Percentiles rank a stretch among this genome's conserved stretches.
Evolutionary conservation across 1,284 basidiomycete species (phyloP).

Genomic region (Leccinum subspadiceum): DNA sequence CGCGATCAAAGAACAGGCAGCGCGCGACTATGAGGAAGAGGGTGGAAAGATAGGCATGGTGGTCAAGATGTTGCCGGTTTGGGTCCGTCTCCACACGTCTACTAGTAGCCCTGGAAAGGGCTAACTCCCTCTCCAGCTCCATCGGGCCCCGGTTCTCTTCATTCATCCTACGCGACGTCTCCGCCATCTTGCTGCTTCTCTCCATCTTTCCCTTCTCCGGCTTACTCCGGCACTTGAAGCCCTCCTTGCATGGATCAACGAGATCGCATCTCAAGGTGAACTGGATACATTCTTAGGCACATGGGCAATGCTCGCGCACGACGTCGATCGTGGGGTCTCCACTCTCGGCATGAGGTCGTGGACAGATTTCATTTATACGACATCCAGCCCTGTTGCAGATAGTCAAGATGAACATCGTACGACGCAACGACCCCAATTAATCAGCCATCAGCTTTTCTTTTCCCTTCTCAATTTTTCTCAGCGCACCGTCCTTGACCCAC

Average conservation of each 20-base stretch:
- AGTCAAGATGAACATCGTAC: constrained; percentile 16
- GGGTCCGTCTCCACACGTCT: constrained; percentile 59
- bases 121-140: constrained; percentile 51
- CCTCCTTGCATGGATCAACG: constrained; percentile 59
- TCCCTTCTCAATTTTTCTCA: constrained; percentile 51
- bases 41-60: constrained; percentile 46
- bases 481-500: constrained; percentile 64
- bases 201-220: constrained; percentile 70
- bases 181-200: constrained; percentile 62
- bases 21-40: constrained; percentile 28
- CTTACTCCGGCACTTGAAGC: constrained; percentile 49
- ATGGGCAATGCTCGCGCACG: constrained; percentile 76
- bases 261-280: constrained; percentile 54
- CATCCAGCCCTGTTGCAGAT: constrained; percentile 16
- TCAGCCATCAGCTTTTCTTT: constrained; percentile 28
- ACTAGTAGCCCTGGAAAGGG: neutral
- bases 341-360: constrained; percentile 53
- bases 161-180: constrained; percentile 81
- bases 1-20: constrained; percentile 43
- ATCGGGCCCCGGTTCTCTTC: constrained; percentile 82
- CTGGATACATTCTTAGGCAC: constrained; percentile 74
- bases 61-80: constrained; percentile 76
- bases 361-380: constrained; percentile 41
- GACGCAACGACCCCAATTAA: constrained; percentile 3
- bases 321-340: constrained; percentile 68